These are phyloP conservation scores for Catunica adiposa DNA, from an alignment of 2,329 filamentous ascomycete genomes.

Conservation along the genomic window DNA sequence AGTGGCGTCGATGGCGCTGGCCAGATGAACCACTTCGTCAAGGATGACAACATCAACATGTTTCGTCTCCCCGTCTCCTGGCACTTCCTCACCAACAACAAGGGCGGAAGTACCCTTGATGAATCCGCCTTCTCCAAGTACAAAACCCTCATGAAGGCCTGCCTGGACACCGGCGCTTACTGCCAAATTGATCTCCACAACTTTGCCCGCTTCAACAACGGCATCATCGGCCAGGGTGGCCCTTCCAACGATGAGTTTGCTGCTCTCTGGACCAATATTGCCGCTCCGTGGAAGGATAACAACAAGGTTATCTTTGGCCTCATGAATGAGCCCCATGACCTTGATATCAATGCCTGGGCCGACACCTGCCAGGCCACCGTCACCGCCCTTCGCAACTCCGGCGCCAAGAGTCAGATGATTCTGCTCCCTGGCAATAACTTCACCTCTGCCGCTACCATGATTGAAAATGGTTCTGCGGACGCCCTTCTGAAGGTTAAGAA, in stretches of 20 bases:
- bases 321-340: conserved; percentile 54
- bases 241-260: conserved; percentile 42
- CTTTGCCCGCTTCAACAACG: conserved; percentile 43
- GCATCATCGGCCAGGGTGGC: conserved; percentile 49
- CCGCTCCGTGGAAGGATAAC: conserved; percentile 38
- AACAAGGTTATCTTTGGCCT: conserved; percentile 44
- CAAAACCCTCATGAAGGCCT: conserved; percentile 38
- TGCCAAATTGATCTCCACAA: conserved; percentile 46
- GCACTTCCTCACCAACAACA: conserved; percentile 41
- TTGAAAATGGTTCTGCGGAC: conserved; percentile 32
- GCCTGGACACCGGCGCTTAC: conserved; percentile 36
- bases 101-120: conserved; percentile 34
- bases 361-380: conserved; percentile 44
- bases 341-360: conserved; percentile 41
- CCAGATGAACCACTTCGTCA: conserved; percentile 42
- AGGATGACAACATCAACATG: conserved; percentile 35
- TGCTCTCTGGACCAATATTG: conserved; percentile 40
- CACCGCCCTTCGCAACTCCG: conserved; percentile 45
- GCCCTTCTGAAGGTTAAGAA: conserved; percentile 39
- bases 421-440: conserved; percentile 47
- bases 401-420: conserved; percentile 47
- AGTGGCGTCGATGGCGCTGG: conserved; percentile 24
- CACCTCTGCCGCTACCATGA: conserved; percentile 32
- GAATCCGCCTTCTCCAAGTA: conserved; percentile 32
- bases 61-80: conserved; percentile 37